Percentiles rank a stretch among this genome's conserved stretches.
These are phyloP conservation scores for Tilletia caries DNA, from an alignment of 1,284 basidiomycete genomes.

Conservation along the genomic window DNA sequence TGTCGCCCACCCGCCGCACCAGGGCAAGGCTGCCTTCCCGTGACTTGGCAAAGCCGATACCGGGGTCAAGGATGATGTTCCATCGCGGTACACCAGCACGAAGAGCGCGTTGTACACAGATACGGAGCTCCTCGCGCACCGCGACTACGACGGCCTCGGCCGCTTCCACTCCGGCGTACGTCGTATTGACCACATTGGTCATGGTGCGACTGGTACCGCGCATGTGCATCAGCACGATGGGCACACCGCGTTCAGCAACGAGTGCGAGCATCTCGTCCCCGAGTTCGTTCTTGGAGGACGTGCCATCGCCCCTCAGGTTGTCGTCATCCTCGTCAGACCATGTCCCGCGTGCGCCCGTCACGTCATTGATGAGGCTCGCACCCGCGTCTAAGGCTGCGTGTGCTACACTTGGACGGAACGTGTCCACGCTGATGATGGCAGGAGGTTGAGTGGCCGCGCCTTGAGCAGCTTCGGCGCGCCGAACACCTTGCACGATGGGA, in stretches of 20 bases:
- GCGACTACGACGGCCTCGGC: conserved; percentile 64
- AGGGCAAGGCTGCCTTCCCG: conserved; percentile 71
- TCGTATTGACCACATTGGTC: conserved; percentile 54
- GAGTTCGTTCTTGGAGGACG: conserved; percentile 51
- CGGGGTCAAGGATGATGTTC: conserved; percentile 88
- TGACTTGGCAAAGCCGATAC: conserved; percentile 91
- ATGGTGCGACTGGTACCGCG: conserved; percentile 67
- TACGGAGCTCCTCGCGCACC: conserved; percentile 71
- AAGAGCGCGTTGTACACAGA: conserved; percentile 68
- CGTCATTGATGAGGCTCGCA: conserved; percentile 91
- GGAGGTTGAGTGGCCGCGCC: conserved; percentile 53
- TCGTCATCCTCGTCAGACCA: conserved; percentile 58
- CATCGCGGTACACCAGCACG: conserved; percentile 77
- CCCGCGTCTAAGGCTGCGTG: conserved; percentile 73
- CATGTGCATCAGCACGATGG: conserved; percentile 89
- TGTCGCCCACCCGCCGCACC: conserved; percentile 18
- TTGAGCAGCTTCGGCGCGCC: conserved; percentile 41
- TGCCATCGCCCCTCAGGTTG: conserved; percentile 69
- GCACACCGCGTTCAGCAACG: conserved; percentile 51
- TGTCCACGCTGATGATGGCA: conserved; percentile 74
- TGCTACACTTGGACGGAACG: conserved; percentile 82
- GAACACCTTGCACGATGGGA: conserved; percentile 58
- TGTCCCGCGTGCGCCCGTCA: conserved; percentile 61
- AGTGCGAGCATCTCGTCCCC: conserved; percentile 3
- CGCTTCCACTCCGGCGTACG: conserved; percentile 62